These are phyloP conservation scores for Diaporthe aspalathi DNA, from an alignment of 2,329 filamentous ascomycete genomes.

Conservation along the genomic window DNA sequence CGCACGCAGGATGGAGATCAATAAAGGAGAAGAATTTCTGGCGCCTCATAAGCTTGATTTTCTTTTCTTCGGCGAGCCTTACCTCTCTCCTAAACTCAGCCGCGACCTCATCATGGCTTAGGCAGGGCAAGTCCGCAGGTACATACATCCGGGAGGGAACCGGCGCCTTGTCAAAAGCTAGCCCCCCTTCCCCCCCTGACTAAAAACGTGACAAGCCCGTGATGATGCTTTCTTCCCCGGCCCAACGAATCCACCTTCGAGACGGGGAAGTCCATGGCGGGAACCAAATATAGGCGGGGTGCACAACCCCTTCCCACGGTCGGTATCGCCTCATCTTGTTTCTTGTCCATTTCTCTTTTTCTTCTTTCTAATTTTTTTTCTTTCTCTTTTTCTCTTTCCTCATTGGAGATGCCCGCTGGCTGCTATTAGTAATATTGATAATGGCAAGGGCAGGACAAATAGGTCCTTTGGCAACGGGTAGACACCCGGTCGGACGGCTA, in stretches of 20 bases:
- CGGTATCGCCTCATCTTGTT: too few relatives aligned
- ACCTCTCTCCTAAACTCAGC: not conserved
- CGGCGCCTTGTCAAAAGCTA: not conserved
- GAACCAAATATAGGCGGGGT: not conserved
- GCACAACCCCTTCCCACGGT: too few relatives aligned
- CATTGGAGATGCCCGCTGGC: not conserved
- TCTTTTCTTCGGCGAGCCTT: not conserved
- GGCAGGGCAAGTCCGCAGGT: not conserved
- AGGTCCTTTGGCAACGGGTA: not conserved
- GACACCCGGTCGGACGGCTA: not conserved
- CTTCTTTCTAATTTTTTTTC: too few relatives aligned
- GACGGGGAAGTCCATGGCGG: constrained; percentile 12
- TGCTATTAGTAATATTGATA: not conserved
- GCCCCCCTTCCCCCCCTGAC: not conserved
- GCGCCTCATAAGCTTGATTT: not conserved
- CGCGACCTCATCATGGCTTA: not conserved
- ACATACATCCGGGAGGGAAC: not conserved
- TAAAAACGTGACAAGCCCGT: too few relatives aligned
- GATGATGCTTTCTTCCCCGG: not conserved
- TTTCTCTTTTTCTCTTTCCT: too few relatives aligned
- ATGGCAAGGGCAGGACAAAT: not conserved
- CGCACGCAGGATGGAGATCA: not conserved
- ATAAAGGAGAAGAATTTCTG: not conserved
- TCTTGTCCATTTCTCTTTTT: too few relatives aligned
- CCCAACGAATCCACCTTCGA: not conserved